Conservation (phyloP, 1,284 basidiomycete species). For the Coniferiporia sulphurascens region DNA sequence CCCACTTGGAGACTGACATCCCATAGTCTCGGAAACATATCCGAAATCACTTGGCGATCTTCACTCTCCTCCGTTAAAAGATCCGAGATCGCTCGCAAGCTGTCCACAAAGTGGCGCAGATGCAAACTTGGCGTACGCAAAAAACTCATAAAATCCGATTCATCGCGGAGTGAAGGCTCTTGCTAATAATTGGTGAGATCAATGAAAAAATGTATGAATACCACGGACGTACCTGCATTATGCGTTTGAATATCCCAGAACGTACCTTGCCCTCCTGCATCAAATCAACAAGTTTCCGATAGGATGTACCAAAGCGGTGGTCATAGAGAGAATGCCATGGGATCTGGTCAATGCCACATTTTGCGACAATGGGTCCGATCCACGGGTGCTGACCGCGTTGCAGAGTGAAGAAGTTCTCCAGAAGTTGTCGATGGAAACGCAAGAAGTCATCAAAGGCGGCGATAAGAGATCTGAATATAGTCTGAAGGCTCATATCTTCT, state of each 20-base stretch:
- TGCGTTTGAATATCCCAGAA: conserved; percentile 4
- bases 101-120: background rate
- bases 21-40: conserved; percentile 7
- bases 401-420: conserved; percentile 5
- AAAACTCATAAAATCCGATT: conserved; percentile 2
- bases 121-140: background rate
- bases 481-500: conserved; percentile 1
- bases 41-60: background rate
- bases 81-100: background rate
- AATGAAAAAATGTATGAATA: background rate
- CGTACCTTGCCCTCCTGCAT: conserved; percentile 5
- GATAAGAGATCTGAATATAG: background rate
- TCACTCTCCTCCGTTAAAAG: background rate
- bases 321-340: conserved; percentile 9
- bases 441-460: background rate
- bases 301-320: conserved; percentile 1
- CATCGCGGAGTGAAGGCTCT: background rate
- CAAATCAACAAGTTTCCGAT: background rate
- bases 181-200: background rate
- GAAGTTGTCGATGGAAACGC: conserved; percentile 4
- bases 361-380: background rate
- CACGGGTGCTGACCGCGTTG: conserved; percentile 5
- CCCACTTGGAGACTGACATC: background rate
- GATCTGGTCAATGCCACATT: conserved; percentile 3
- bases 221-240: conserved; percentile 1